phyloP scores from a whole-genome alignment of 78 protist species.

The Emiliania huxleyi region DNA sequence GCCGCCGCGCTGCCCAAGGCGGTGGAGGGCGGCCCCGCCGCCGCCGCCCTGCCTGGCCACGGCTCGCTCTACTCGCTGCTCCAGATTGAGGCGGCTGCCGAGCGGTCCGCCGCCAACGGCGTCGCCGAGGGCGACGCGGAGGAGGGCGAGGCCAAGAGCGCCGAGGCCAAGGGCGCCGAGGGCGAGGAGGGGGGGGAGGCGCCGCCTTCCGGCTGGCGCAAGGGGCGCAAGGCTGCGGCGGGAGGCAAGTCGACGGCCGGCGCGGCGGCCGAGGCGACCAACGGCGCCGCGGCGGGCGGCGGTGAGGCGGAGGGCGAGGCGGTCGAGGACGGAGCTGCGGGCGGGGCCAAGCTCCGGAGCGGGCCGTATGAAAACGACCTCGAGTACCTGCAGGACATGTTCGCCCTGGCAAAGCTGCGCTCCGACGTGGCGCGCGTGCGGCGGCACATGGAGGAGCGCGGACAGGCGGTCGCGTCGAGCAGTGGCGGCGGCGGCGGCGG shows the following conservation, averaged over 20 bases:
- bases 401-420: not conserved
- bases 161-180: too few species aligned
- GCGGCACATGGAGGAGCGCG: not conserved
- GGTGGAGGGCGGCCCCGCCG: too few species aligned
- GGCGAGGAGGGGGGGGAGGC: too few species aligned
- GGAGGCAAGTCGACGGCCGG: too few species aligned
- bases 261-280: too few species aligned
- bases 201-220: too few species aligned
- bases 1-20: too few species aligned
- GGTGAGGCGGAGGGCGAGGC: not conserved
- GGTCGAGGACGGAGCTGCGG: not conserved
- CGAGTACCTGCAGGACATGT: constrained; percentile 8
- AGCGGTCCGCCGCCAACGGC: too few species aligned
- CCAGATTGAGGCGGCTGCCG: not conserved
- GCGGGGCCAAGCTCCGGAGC: not conserved
- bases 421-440: not conserved
- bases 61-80: not conserved
- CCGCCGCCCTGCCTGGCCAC: not conserved
- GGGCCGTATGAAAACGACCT: not conserved
- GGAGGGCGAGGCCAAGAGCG: too few species aligned
- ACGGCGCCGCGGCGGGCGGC: too few species aligned
- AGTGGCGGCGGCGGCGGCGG: not conserved
- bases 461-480: not conserved
- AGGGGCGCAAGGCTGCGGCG: too few species aligned
- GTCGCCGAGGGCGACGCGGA: too few species aligned